Evolutionary conservation across 2,329 filamentous ascomycete species (phyloP).

Genomic region (Zalaria sp.): DNA sequence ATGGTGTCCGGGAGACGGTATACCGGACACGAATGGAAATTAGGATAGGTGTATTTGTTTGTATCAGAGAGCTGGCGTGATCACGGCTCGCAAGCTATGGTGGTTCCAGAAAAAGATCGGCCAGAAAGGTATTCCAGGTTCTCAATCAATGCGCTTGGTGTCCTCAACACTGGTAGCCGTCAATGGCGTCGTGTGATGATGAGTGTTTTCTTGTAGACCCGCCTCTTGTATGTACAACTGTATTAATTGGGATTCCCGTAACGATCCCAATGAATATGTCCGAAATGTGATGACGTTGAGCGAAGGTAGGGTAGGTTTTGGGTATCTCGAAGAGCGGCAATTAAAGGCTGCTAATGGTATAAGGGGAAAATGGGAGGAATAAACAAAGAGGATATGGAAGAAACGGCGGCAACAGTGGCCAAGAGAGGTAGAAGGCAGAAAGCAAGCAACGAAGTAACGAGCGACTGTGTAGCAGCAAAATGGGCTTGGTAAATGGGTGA

Average conservation of each 20-base stretch:
- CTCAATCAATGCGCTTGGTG: too few species aligned
- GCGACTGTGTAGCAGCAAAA: neutral
- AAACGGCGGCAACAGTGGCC: neutral
- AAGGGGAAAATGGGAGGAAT: neutral
- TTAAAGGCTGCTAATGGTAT: neutral
- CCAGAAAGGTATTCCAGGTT: too few species aligned
- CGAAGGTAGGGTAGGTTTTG: neutral
- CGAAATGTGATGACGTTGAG: neutral
- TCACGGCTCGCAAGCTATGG: neutral
- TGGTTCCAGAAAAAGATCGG: neutral
- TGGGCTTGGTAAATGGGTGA: neutral
- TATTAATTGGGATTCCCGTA: neutral
- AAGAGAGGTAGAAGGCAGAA: neutral
- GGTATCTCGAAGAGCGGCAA: neutral
- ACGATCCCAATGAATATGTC: neutral
- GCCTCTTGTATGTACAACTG: neutral
- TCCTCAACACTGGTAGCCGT: too few species aligned
- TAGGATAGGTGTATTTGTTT: neutral
- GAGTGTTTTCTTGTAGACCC: neutral
- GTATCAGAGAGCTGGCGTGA: neutral
- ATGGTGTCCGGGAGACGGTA: constrained; percentile 1
- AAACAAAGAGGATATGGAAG: neutral
- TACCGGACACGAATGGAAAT: constrained; percentile 3
- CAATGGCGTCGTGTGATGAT: too few species aligned
- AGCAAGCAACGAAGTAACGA: neutral